A percentile compares a stretch with the other conserved stretches of the same genome.
These are phyloP conservation scores for Dendrobium chrysotoxum DNA, from an alignment of 106 monocot genomes.

Conservation along the genomic window DNA sequence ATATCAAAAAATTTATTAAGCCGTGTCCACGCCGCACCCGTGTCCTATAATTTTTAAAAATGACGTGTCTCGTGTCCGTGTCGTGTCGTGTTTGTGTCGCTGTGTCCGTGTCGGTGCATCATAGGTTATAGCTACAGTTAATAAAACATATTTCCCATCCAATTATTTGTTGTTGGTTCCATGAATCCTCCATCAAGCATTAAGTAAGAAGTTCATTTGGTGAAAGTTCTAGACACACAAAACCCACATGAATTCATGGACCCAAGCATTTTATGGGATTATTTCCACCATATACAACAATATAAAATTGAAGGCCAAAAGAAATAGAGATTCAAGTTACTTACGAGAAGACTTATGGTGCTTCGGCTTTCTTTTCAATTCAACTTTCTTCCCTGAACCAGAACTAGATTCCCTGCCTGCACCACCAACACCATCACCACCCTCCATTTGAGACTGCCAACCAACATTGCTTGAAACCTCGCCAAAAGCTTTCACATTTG, in stretches of 20 bases:
- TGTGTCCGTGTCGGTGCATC: too few species aligned
- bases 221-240: neutral
- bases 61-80: too few species aligned
- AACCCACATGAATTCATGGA: neutral
- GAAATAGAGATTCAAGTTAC: constrained; percentile 7
- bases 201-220: neutral
- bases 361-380: constrained; percentile 38
- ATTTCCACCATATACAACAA: neutral
- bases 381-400: constrained; percentile 19
- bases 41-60: too few species aligned
- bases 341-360: constrained; percentile 37
- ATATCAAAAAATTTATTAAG: too few species aligned
- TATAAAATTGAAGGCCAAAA: neutral
- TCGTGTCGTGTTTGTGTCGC: too few species aligned
- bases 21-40: too few species aligned
- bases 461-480: constrained; percentile 10
- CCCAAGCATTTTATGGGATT: neutral
- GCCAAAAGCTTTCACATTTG: constrained; percentile 2
- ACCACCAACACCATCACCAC: constrained; percentile 1
- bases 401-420: constrained; percentile 4
- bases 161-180: neutral
- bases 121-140: neutral
- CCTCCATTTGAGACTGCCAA: neutral
- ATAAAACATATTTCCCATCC: neutral
- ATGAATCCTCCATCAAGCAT: neutral